Conservation (phyloP, 1,284 basidiomycete species). For the Cryptococcus sp. region DNA sequence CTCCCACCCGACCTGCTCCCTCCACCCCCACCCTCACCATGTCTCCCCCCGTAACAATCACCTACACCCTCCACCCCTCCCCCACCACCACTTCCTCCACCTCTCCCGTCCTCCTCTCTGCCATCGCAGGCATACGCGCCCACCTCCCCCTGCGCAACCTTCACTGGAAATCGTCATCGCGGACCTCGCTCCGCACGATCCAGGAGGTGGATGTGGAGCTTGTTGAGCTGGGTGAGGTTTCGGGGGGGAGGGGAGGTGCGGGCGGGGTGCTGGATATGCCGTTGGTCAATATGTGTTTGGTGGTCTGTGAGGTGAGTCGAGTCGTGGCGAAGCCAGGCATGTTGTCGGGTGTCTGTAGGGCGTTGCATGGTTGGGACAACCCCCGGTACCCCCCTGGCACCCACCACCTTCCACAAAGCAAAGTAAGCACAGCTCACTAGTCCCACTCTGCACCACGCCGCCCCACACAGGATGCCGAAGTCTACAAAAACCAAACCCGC, state of each 20-base stretch:
- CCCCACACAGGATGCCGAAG: slow-evolving; percentile 68
- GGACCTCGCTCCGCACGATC: slow-evolving; percentile 73
- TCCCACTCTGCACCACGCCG: neutral
- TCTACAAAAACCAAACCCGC: slow-evolving; percentile 70
- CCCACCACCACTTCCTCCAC: slow-evolving; percentile 3
- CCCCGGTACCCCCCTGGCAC: no score
- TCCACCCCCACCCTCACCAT: neutral
- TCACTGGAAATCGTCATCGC: slow-evolving; percentile 77
- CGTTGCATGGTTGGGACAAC: no score
- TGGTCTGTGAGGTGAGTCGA: slow-evolving; percentile 73
- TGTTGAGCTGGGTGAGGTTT: slow-evolving; percentile 63
- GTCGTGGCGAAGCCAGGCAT: no score
- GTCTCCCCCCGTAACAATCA: slow-evolving; percentile 35
- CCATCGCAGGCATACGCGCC: slow-evolving; percentile 61
- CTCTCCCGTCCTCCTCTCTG: slow-evolving; percentile 50
- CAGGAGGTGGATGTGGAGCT: slow-evolving; percentile 77
- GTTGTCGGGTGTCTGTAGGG: no score
- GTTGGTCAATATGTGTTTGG: slow-evolving; percentile 77
- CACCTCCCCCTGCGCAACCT: slow-evolving; percentile 83
- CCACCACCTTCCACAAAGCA: no score
- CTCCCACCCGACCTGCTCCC: no score
- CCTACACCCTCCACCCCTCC: slow-evolving; percentile 41
- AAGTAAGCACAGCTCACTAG: no score
- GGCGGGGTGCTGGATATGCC: slow-evolving; percentile 80
- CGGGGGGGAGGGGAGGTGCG: slow-evolving; percentile 49